Evolutionary conservation across 2,329 filamentous ascomycete species (phyloP).

Genomic region (Fusarium brachygibbosum): DNA sequence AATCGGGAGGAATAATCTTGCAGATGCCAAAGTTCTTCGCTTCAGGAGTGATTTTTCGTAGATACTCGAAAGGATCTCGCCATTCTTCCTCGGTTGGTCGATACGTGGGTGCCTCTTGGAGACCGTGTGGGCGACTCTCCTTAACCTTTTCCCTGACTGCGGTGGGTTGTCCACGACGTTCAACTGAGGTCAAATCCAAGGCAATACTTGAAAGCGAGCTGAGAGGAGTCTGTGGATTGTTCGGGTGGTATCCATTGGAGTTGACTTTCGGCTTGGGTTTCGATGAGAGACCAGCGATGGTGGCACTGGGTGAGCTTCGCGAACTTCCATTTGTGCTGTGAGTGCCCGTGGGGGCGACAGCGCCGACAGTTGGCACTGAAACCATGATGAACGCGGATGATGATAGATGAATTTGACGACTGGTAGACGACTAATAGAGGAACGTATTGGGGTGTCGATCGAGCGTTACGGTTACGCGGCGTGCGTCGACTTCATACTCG

Average conservation of each 20-base stretch:
- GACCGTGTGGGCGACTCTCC: constrained; percentile 82
- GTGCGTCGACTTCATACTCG: constrained; percentile 46
- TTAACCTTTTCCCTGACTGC: constrained; percentile 82
- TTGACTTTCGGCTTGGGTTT: constrained; percentile 68
- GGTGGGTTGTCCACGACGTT: constrained; percentile 86
- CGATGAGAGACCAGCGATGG: constrained; percentile 53
- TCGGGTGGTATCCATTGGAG: constrained; percentile 66
- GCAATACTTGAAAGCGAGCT: constrained; percentile 71
- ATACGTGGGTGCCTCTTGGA: constrained; percentile 92
- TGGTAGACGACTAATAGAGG: constrained; percentile 13
- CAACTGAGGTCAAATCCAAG: constrained; percentile 89
- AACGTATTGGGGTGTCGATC: constrained; percentile 34
- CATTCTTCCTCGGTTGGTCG: constrained; percentile 93
- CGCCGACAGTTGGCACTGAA: constrained; percentile 56
- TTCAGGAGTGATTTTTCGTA: constrained; percentile 90
- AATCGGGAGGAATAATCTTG: constrained; percentile 94
- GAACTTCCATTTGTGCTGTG: constrained; percentile 64
- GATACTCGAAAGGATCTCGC: constrained; percentile 92
- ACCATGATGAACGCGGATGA: constrained; percentile 53
- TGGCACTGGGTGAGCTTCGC: constrained; percentile 65
- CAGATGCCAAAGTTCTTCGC: constrained; percentile 90
- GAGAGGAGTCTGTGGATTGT: constrained; percentile 65
- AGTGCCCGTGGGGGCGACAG: constrained; percentile 54
- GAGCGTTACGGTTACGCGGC: constrained; percentile 40
- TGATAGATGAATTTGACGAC: constrained; percentile 16